Base-by-base conservation (phyloP, 139 green algal genomes). In the Chloropicon primus region DNA sequence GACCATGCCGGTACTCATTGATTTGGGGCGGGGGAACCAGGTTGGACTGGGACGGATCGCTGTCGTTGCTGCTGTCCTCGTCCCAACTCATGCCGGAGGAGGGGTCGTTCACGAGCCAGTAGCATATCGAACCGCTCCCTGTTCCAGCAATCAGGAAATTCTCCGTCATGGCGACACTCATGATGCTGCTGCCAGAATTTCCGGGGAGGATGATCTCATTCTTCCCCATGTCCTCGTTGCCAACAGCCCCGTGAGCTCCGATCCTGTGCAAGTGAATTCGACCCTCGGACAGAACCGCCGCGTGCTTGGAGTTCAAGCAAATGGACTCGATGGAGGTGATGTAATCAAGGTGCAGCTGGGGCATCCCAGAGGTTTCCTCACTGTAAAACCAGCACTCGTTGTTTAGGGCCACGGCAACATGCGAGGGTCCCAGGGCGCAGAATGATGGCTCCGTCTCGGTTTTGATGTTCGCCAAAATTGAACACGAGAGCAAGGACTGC, bases 351-450 rank as follows among this genome's bases (percentile, higher is more conserved):
- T 78, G 24, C 1, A 86, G 54, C 28, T 72, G 25, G n/a, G 74
- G 22, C 54, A 29, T 79, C 75, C 80, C 77, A 5, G 24, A 75
- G 21, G 77, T 74, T 1, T 54, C 54, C 17, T 74, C 41, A 25
- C 84, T 74, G 74, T 93, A 93, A 80, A 89, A 93, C 75, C 85
- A 83, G n/a, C 74, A 87, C 87, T 93, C 86, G 78, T 91, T 91
- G 83, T 92, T 92, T 71, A 89, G 87, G 25, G 85, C 90, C n/a
- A 88, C 82, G 17, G 88, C 90, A 3, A 91, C 78, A 72, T 93
- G 87, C 2, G 23, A 21, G 0, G 86, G 88, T 24, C 91, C 91
- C 54, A 93, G 76, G 21, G 84, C 88, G 53, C 88, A 83, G 41
- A 92, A 87, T 2, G 86, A 80, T 1, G 91, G 88, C 85, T 96